Evolutionary conservation across 2,329 filamentous ascomycete genomes (phyloP).

Genomic region (Didymosphaeria variabile): DNA sequence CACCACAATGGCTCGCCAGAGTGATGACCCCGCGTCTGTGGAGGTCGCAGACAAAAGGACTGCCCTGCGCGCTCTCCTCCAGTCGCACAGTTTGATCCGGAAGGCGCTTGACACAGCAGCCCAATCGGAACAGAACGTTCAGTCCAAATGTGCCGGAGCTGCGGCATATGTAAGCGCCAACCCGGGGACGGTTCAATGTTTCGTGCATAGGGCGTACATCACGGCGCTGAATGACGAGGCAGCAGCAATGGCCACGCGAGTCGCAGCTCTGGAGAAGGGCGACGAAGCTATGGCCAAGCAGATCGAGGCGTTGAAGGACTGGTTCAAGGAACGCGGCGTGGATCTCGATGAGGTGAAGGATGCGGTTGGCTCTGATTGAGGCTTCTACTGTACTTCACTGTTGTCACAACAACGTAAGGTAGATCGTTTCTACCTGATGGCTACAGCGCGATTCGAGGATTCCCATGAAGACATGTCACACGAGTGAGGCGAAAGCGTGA

Average conservation of each 20-base stretch:
- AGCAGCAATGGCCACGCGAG: neutral
- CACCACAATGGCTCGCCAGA: no score
- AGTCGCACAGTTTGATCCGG: no score
- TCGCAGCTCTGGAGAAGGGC: neutral
- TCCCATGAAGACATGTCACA: neutral
- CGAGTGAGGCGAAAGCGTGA: no score
- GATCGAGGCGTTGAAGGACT: neutral
- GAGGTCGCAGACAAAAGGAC: neutral
- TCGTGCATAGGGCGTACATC: no score
- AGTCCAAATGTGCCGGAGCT: no score
- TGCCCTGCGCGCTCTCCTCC: no score
- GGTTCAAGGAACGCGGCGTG: neutral
- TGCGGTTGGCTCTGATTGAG: neutral
- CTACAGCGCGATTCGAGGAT: neutral
- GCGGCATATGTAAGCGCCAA: neutral
- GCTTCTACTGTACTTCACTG: neutral
- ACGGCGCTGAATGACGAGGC: neutral
- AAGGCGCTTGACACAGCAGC: no score
- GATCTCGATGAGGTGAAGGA: neutral
- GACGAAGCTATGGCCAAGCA: neutral
- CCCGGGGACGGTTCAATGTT: neutral
- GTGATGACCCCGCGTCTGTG: neutral
- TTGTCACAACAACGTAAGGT: neutral
- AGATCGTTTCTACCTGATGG: neutral
- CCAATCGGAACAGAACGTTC: no score